These are phyloP conservation scores for Solanum peruvianum DNA, from an alignment of 257 asterid genomes.

Conservation along the genomic window DNA sequence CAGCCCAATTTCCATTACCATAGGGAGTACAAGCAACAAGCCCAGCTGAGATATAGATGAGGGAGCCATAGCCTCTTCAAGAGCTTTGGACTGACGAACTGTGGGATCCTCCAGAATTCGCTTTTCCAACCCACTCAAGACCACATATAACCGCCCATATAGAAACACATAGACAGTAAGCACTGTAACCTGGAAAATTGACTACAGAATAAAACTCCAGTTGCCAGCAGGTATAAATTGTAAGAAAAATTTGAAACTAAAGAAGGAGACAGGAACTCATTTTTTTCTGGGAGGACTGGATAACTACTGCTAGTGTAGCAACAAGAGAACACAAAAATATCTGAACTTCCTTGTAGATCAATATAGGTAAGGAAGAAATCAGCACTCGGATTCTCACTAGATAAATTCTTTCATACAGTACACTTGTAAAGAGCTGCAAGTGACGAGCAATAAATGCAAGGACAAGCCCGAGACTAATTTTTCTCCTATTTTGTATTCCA, in stretches of 20 bases:
- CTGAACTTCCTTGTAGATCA: background rate
- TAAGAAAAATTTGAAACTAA: background rate
- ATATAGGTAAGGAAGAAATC: background rate
- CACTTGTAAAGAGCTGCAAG: background rate
- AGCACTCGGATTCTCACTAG: background rate
- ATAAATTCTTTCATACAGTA: background rate
- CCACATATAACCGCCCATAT: constrained; percentile 86
- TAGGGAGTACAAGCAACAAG: constrained; percentile 73
- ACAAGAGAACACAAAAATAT: background rate
- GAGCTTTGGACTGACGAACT: constrained; percentile 61
- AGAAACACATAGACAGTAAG: constrained; percentile 73
- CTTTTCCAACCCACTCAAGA: constrained; percentile 84
- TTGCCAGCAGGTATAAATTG: background rate
- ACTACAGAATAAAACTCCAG: constrained; percentile 4
- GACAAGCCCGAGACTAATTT: background rate
- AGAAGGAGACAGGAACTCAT: background rate
- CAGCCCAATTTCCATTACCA: constrained; percentile 96
- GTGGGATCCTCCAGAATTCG: constrained; percentile 58
- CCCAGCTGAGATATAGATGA: constrained; percentile 91
- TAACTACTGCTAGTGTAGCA: background rate
- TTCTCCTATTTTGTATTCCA: background rate
- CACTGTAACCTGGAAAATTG: constrained; percentile 66
- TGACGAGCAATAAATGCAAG: background rate
- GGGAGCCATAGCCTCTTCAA: constrained; percentile 85
- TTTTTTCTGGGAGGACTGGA: background rate